Percentiles rank a stretch among this genome's conserved stretches.
These are phyloP conservation scores for Ganoderma meredithae DNA, from an alignment of 1,284 basidiomycete genomes.

Conservation along the genomic window DNA sequence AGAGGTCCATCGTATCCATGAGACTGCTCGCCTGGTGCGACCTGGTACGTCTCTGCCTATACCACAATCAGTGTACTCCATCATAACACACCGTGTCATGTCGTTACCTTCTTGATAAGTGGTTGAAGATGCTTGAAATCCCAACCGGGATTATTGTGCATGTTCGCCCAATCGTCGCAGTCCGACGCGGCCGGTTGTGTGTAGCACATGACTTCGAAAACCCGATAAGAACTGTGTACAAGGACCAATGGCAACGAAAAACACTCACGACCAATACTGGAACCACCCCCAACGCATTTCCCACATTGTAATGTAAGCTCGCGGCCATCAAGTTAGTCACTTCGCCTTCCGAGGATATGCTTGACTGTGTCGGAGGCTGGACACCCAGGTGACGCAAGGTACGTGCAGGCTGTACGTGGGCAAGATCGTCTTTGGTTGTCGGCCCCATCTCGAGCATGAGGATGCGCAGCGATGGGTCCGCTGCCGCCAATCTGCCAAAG, in stretches of 20 bases:
- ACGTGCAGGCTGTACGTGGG: constrained; percentile 44
- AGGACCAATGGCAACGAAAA: too few relatives aligned
- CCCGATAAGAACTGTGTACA: too few relatives aligned
- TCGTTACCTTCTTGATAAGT: constrained; percentile 30
- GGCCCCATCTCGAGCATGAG: constrained; percentile 50
- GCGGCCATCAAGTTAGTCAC: constrained; percentile 51
- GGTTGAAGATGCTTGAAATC: constrained; percentile 54
- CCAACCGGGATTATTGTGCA: constrained; percentile 58
- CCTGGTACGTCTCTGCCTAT: constrained; percentile 1
- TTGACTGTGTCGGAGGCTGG: constrained; percentile 34
- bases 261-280: constrained; percentile 54
- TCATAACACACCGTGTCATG: background rate
- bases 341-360: constrained; percentile 26
- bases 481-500: constrained; percentile 52
- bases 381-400: constrained; percentile 39
- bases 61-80: background rate
- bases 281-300: constrained; percentile 47
- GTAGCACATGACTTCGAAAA: constrained; percentile 48
- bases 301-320: constrained; percentile 48
- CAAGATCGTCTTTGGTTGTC: constrained; percentile 41
- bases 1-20: constrained; percentile 38
- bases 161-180: constrained; percentile 58
- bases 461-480: constrained; percentile 48
- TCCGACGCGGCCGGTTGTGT: constrained; percentile 60
- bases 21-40: background rate